Evolutionary conservation across 768 basidiomycete genomes (phyloP), one percentile per base, ranked within the genome.

Genomic region (Lactarius pseudohatsudake): DNA sequence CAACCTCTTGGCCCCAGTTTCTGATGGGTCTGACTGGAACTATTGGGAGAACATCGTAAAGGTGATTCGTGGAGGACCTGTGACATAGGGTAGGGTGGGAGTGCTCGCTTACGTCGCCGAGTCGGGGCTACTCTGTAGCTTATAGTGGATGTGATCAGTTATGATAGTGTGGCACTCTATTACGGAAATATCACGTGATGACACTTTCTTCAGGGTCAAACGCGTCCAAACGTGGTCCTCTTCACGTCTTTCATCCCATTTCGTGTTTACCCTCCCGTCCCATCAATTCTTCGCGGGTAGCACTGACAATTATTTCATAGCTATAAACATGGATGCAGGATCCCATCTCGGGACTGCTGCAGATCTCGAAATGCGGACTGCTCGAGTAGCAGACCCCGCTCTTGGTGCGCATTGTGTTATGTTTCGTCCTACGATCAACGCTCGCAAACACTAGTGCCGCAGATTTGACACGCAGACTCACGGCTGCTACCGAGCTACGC

Each of bases 381-480:
- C 88, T 47, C 82, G 86, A 41, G 85, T 92, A 64, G 88, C 87
- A 22, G 90, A 92, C 75, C 90, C 90, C 50, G 85, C 86, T 40
- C 84, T 86, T 74, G 90, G 90, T 88, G 65, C 57, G 81, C 72
- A 10, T 28, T 32, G 15, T 18, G 32, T 36, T 41, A 61, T 64
- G 60, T 43, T 62, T 63, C 36, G 57, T 38, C 53, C 61, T 60
- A 28, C 59, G 43, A 43, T 47, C 56, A 62, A 53, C 32, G 26
- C 20, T 15, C 16, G 41, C 36, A 7, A 57, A 50, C 59, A 36
- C 58, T 32, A 15, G 26, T 34, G 50, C 41, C 9, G 50, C 70
- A 92, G 91, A 91, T 77, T 82, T 91, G 70, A 85, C 85, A 65
- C 85, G 84, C 3, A 91, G 90, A 76, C 83, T 85, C 75, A 78